A percentile compares a stretch with the other conserved stretches of the same genome.
Conservation (phyloP, 768 basidiomycete genomes). For the Boletus sensibilis region DNA sequence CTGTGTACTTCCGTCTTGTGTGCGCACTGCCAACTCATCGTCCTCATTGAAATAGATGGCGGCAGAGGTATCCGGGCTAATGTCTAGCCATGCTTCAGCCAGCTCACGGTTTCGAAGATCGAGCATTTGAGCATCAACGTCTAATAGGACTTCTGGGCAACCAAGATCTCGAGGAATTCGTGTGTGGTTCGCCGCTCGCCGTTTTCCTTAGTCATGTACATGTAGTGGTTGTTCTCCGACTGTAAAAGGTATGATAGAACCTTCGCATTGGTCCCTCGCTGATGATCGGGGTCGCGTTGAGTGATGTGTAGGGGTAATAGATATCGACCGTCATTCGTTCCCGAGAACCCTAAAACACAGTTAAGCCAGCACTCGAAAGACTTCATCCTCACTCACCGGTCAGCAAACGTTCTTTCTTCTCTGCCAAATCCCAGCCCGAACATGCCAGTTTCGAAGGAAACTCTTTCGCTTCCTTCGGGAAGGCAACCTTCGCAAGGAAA, state of each 20-base stretch:
- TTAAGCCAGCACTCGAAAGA: neutral
- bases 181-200: conserved; percentile 19
- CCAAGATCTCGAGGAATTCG: conserved; percentile 31
- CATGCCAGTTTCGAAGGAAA: conserved; percentile 36
- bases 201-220: conserved; percentile 3
- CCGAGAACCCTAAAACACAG: conserved; percentile 34
- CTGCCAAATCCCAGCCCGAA: conserved; percentile 39
- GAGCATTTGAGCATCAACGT: conserved; percentile 58
- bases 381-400: conserved; percentile 11
- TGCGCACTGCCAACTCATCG: conserved; percentile 35
- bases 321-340: conserved; percentile 42
- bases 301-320: conserved; percentile 35
- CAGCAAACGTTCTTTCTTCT: conserved; percentile 14
- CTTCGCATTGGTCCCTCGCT: conserved; percentile 47
- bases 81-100: conserved; percentile 41
- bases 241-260: conserved; percentile 32
- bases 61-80: conserved; percentile 17
- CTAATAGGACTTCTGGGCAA: conserved; percentile 45
- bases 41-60: conserved; percentile 35
- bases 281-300: conserved; percentile 29
- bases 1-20: conserved; percentile 30
- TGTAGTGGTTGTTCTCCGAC: conserved; percentile 22
- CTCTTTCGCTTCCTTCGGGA: conserved; percentile 38
- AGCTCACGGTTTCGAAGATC: conserved; percentile 46
- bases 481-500: conserved; percentile 37